phyloP scores from a whole-genome alignment of 768 basidiomycete genomes.

The Leucocoprinus sp. region DNA sequence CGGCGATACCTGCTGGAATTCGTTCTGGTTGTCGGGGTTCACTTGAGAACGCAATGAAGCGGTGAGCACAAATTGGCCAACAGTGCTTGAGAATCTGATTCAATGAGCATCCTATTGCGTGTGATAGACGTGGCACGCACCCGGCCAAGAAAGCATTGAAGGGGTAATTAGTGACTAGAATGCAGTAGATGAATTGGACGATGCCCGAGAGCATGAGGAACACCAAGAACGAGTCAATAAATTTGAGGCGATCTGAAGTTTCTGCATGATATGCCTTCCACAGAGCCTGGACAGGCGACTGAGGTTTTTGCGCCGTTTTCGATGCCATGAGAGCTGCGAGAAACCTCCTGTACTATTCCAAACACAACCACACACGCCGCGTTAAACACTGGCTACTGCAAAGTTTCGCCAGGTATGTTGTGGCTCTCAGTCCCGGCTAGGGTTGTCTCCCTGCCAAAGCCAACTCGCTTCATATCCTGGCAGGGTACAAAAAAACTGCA shows the following conservation, averaged over 20 bases:
- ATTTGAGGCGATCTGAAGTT: constrained; percentile 81
- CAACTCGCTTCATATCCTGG: constrained; percentile 17
- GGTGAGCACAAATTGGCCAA: constrained; percentile 94
- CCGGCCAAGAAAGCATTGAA: constrained; percentile 97
- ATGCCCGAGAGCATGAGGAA: constrained; percentile 91
- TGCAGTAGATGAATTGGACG: constrained; percentile 85
- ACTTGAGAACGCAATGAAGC: constrained; percentile 90
- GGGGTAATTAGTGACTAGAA: constrained; percentile 87
- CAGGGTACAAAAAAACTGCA: constrained; percentile 37
- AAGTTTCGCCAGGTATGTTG: constrained; percentile 10
- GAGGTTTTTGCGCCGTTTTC: constrained; percentile 23
- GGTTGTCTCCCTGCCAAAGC: constrained; percentile 13
- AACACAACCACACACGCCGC: constrained; percentile 21
- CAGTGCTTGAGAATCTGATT: constrained; percentile 78
- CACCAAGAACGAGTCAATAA: constrained; percentile 87
- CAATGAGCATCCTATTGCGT: constrained; percentile 1
- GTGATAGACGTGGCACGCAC: constrained; percentile 39
- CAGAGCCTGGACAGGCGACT: constrained; percentile 40
- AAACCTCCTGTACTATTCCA: too few species aligned
- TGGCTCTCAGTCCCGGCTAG: constrained; percentile 20
- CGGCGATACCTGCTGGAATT: constrained; percentile 89
- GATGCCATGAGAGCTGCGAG: constrained; percentile 24
- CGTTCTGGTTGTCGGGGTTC: constrained; percentile 71
- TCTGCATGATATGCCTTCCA: constrained; percentile 71
- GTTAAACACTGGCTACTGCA: constrained; percentile 9